Percentiles rank a stretch among this genome's conserved stretches.
Conservation (phyloP, 202 grass and related monocot genomes). For the Carex arenaria region DNA sequence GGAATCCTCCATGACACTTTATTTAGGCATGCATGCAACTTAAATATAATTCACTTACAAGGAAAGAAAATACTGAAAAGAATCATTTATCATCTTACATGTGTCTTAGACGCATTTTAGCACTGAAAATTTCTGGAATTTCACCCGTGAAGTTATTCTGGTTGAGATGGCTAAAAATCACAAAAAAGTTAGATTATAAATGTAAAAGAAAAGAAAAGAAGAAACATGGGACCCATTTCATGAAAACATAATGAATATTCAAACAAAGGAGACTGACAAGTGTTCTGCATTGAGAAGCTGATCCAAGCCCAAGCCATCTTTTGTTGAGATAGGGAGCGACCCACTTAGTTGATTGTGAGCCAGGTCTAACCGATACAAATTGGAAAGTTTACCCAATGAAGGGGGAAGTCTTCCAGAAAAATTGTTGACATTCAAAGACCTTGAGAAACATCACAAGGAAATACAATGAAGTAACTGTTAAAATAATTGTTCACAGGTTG, state of each 20-base stretch:
- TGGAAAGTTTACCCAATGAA: slow-evolving; percentile 64
- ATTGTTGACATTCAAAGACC: slow-evolving; percentile 64
- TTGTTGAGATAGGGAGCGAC: slow-evolving; percentile 45
- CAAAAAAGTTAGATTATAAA: slow-evolving; percentile 11
- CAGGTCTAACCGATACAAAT: slow-evolving; percentile 56
- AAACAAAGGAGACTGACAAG: slow-evolving; percentile 46
- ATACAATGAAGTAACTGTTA: not conserved
- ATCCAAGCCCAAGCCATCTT: slow-evolving; percentile 58
- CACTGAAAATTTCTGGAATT: slow-evolving; percentile 58
- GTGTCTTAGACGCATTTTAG: slow-evolving; percentile 39
- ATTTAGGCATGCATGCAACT: not conserved
- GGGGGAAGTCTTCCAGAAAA: slow-evolving; percentile 55
- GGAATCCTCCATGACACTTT: not conserved
- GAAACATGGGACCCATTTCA: not conserved
- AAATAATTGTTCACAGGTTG: not conserved
- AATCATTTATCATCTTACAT: slow-evolving; percentile 43
- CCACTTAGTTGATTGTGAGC: slow-evolving; percentile 57
- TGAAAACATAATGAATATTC: not conserved
- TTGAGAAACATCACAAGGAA: slow-evolving; percentile 12
- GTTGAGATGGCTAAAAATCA: slow-evolving; percentile 68
- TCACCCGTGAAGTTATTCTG: slow-evolving; percentile 46
- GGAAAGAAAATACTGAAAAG: not conserved
- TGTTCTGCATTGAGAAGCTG: slow-evolving; percentile 45
- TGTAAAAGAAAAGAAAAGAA: not conserved
- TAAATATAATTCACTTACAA: slow-evolving; percentile 4